A percentile compares a stretch with the other conserved stretches of the same genome.
Conservation (phyloP, 2,329 filamentous ascomycete species). For the Sclerotinia borealis region DNA sequence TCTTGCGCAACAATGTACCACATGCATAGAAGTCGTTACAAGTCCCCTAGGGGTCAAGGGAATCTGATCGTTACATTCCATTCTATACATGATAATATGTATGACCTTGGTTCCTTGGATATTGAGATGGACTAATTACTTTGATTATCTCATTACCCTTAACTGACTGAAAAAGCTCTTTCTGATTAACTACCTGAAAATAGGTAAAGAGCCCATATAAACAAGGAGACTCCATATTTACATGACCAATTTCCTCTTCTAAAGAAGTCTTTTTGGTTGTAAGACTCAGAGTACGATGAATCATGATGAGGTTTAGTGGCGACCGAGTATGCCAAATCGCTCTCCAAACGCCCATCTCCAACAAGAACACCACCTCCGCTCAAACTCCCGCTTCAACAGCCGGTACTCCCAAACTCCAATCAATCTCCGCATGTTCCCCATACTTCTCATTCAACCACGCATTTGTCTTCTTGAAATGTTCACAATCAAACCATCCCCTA, state of each 20-base stretch:
- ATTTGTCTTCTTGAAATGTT: conserved; percentile 76
- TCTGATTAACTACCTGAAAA: neutral
- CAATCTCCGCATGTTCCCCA: conserved; percentile 71
- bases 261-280: too few relatives aligned
- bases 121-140: neutral
- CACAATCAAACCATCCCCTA: conserved; percentile 76
- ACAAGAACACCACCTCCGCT: neutral
- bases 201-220: neutral
- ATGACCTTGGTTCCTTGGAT: neutral
- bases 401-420: conserved; percentile 62
- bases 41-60: neutral
- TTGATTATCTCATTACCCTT: neutral
- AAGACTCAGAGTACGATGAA: too few relatives aligned
- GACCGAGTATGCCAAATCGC: too few relatives aligned
- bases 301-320: too few relatives aligned
- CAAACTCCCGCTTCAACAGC: neutral
- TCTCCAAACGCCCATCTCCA: neutral
- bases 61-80: neutral
- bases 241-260: neutral
- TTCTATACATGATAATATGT: neutral
- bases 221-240: neutral
- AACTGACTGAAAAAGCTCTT: neutral
- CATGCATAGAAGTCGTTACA: neutral
- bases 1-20: neutral
- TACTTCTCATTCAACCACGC: conserved; percentile 78